Conservation (phyloP, 148 eudicot species). For the Silene uniflora region DNA sequence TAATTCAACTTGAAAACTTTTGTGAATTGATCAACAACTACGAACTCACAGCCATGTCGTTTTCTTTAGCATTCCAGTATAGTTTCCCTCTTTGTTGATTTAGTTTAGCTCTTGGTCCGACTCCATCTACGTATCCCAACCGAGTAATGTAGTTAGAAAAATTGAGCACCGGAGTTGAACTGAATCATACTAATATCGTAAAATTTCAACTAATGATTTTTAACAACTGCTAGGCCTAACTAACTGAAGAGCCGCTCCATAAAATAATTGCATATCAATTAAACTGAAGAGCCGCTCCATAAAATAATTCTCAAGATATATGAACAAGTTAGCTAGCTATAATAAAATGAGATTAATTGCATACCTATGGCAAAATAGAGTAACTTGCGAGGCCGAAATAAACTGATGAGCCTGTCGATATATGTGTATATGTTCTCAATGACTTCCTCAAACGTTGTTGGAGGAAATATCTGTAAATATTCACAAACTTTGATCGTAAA, state of each 20-base stretch:
- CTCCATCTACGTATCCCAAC: slow-evolving; percentile 56
- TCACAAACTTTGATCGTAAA: no score
- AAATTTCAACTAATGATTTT: no score
- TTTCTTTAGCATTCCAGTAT: slow-evolving; percentile 74
- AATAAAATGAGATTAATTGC: slow-evolving; percentile 6
- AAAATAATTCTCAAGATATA: no score
- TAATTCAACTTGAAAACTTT: no score
- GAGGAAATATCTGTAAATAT: slow-evolving; percentile 28
- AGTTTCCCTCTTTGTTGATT: slow-evolving; percentile 96
- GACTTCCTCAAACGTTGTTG: slow-evolving; percentile 78
- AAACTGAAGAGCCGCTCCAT: no score
- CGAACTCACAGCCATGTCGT: slow-evolving; percentile 64
- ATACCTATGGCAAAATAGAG: slow-evolving; percentile 93
- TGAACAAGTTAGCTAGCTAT: no score
- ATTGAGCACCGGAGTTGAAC: no score
- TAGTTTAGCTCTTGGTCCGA: slow-evolving; percentile 96
- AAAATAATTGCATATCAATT: no score
- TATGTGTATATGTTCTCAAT: slow-evolving; percentile 78
- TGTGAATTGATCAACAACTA: neutral
- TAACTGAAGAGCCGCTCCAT: no score
- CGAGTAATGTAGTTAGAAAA: neutral
- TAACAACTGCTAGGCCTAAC: no score
- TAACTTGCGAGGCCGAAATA: slow-evolving; percentile 85
- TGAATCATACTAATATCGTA: no score
- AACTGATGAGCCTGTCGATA: slow-evolving; percentile 69